Conservation (phyloP, 139 green algal genomes). For the Astrephomene gubernaculifera region DNA sequence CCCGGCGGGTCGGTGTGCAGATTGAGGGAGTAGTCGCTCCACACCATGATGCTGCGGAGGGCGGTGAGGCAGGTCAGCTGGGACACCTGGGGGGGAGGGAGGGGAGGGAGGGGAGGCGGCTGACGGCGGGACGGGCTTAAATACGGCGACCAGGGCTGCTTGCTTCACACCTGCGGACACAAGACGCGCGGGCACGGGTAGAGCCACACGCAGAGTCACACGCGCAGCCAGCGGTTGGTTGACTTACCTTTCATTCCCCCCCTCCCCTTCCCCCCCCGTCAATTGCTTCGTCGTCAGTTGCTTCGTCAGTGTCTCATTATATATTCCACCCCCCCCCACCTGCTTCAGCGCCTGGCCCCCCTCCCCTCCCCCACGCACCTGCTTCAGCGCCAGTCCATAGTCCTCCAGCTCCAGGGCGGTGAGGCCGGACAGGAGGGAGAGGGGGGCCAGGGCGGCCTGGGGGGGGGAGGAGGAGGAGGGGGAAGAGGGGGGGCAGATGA, state of each 20-base stretch:
- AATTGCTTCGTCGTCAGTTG: too few relatives aligned
- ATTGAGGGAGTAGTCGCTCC: conserved; percentile 22
- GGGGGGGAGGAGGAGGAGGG: not conserved
- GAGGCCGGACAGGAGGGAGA: conserved; percentile 28
- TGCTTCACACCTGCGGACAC: too few relatives aligned
- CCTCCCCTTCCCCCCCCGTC: too few relatives aligned
- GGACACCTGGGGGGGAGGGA: conserved; percentile 17
- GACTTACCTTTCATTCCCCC: too few relatives aligned
- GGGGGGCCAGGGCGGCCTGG: conserved; percentile 24
- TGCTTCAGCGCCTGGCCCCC: not conserved
- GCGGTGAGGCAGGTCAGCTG: conserved; percentile 39
- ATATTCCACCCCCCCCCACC: too few relatives aligned
- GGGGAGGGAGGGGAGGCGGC: not conserved
- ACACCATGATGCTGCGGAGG: conserved; percentile 48
- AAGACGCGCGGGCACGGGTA: too few relatives aligned
- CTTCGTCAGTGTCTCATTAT: too few relatives aligned
- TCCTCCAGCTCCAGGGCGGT: conserved; percentile 51
- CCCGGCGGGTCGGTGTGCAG: not conserved
- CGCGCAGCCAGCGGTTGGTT: too few relatives aligned
- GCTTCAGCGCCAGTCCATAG: conserved; percentile 36
- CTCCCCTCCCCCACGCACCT: too few relatives aligned
- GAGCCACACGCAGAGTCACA: too few relatives aligned
- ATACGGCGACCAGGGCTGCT: too few relatives aligned
- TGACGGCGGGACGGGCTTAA: not conserved
- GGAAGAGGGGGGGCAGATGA: not conserved